Evolutionary conservation across 2,329 filamentous ascomycete species (phyloP).

Genomic region (Clarireedia homoeocarpa): DNA sequence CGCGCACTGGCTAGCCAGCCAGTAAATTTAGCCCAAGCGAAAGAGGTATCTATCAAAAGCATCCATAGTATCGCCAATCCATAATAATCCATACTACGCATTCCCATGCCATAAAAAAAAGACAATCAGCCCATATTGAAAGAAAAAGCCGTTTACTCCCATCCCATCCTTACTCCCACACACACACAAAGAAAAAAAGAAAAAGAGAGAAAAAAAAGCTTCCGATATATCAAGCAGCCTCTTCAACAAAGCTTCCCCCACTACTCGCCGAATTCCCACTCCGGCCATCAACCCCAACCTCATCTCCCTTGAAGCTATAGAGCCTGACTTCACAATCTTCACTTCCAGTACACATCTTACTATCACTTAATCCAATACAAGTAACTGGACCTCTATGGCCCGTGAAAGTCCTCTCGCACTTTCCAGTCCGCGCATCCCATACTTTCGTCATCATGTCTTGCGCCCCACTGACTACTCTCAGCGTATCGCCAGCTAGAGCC

Average conservation of each 20-base stretch:
- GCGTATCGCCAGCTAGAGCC: conserved; percentile 81
- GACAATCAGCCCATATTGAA: no score
- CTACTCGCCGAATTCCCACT: neutral
- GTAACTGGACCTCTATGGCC: conserved; percentile 88
- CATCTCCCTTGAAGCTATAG: conserved; percentile 54
- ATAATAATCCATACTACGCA: no score
- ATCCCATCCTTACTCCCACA: no score
- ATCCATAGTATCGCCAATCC: no score
- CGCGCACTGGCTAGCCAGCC: no score
- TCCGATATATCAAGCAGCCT: no score
- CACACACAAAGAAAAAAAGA: no score
- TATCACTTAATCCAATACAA: conserved; percentile 85
- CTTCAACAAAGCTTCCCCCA: neutral
- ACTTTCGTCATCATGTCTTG: conserved; percentile 94
- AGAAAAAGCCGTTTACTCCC: no score
- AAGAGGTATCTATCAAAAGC: no score
- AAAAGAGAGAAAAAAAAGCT: no score
- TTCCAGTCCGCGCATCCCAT: conserved; percentile 88
- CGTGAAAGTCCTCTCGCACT: conserved; percentile 86
- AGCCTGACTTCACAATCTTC: conserved; percentile 89
- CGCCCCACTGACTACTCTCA: conserved; percentile 80
- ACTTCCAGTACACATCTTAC: conserved; percentile 80
- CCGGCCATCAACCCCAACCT: neutral
- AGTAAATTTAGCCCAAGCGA: no score
- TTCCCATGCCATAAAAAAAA: no score